These are phyloP conservation scores for Streptanthus diversifolius DNA, from an alignment of 345 rosid species.

Conservation along the genomic window DNA sequence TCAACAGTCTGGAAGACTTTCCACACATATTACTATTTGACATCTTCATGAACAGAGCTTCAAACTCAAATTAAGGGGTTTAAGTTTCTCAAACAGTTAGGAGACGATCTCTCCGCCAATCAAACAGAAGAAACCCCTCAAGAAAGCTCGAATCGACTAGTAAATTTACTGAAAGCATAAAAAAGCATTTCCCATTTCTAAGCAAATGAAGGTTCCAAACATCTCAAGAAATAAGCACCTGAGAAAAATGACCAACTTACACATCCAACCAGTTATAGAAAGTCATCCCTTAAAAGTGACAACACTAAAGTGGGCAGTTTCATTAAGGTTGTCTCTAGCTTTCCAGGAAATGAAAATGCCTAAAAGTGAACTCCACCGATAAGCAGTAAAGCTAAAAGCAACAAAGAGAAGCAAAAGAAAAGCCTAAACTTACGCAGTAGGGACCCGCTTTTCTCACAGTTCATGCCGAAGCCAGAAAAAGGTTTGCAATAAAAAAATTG, in stretches of 20 bases:
- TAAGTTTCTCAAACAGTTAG: background rate
- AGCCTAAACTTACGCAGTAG: conserved; percentile 31
- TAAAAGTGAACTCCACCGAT: conserved; percentile 15
- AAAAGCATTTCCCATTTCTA: background rate
- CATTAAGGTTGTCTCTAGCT: conserved; percentile 27
- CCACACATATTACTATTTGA: background rate
- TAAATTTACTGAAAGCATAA: background rate
- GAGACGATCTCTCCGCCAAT: no score
- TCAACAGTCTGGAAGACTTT: background rate
- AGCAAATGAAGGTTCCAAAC: background rate
- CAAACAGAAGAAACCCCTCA: background rate
- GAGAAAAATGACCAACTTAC: background rate
- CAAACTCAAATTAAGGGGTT: background rate
- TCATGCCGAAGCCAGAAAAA: conserved; percentile 26
- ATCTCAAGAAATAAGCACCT: background rate
- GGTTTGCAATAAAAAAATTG: conserved; percentile 15
- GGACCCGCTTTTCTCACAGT: conserved; percentile 19
- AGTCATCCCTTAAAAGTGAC: background rate
- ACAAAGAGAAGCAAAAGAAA: background rate
- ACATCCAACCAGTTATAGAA: background rate
- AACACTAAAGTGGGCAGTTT: conserved; percentile 16
- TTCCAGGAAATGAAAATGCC: background rate
- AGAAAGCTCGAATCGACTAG: no score
- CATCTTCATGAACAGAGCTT: background rate
- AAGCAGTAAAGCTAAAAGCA: conserved; percentile 31